phyloP scores from a whole-genome alignment of 1,284 basidiomycete genomes.

The Ustilago crameri region DNA sequence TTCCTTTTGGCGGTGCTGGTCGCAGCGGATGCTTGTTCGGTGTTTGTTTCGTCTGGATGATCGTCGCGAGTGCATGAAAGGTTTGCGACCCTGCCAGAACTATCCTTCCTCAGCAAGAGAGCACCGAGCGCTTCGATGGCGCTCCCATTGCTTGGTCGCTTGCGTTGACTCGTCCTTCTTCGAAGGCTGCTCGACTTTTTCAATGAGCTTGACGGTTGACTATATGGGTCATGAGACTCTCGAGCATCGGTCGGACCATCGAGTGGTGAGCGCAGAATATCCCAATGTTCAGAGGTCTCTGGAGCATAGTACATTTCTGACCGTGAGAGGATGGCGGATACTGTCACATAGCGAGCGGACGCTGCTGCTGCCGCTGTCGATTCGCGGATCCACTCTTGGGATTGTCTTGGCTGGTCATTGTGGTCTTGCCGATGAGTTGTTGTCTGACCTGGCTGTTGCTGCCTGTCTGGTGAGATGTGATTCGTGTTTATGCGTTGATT shows the following conservation, averaged over 20 bases:
- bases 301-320: constrained; percentile 50
- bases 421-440: no score
- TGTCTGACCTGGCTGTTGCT: neutral
- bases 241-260: constrained; percentile 4
- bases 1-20: neutral
- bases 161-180: constrained; percentile 23
- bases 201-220: constrained; percentile 1
- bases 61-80: constrained; percentile 43
- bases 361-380: neutral
- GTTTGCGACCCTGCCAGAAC: constrained; percentile 49
- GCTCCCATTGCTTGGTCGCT: constrained; percentile 57
- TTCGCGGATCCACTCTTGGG: no score
- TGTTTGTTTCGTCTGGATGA: neutral
- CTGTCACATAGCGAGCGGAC: constrained; percentile 53
- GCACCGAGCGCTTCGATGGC: constrained; percentile 64
- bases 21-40: neutral
- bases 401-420: no score
- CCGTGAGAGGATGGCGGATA: constrained; percentile 60
- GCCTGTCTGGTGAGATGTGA: neutral
- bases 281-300: constrained; percentile 23
- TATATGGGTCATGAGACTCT: neutral
- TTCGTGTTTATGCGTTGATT: neutral
- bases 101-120: constrained; percentile 56
- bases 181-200: constrained; percentile 11
- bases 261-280: constrained; percentile 29